Evolutionary conservation across 352 stramenopile genomes (phyloP).

Genomic region (Pythium insidiosum): DNA sequence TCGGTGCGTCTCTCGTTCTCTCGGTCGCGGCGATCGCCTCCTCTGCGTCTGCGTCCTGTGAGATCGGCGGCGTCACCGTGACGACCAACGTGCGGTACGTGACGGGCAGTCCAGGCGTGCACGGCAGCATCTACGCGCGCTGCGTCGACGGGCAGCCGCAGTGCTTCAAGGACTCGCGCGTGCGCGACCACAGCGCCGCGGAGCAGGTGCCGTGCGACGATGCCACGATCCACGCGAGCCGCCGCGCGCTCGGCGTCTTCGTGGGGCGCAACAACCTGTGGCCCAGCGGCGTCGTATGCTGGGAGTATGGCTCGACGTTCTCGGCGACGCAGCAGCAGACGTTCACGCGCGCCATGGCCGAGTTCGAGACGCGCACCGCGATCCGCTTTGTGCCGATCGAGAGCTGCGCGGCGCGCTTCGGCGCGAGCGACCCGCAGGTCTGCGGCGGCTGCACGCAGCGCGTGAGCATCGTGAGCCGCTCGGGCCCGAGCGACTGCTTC

Average conservation of each 20-base stretch:
- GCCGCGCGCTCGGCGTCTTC: slow-evolving; percentile 28
- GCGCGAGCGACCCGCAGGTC: slow-evolving; percentile 15
- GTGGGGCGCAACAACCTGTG: slow-evolving; percentile 22
- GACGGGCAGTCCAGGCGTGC: slow-evolving; percentile 20
- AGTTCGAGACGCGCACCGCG: slow-evolving; percentile 23
- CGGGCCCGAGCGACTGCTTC: slow-evolving; percentile 23
- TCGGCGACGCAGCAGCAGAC: slow-evolving; percentile 20
- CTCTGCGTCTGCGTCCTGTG: background rate
- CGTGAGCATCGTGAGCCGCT: slow-evolving; percentile 22
- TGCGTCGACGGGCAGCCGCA: slow-evolving; percentile 15
- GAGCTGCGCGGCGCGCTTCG: slow-evolving; percentile 17
- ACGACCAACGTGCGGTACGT: slow-evolving; percentile 19
- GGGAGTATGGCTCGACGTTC: slow-evolving; percentile 19
- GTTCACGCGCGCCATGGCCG: slow-evolving; percentile 26
- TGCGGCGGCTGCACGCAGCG: slow-evolving; percentile 31
- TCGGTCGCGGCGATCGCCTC: background rate
- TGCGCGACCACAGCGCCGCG: slow-evolving; percentile 18
- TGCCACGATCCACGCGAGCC: slow-evolving; percentile 25
- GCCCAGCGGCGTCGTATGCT: slow-evolving; percentile 33
- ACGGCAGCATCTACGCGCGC: slow-evolving; percentile 33
- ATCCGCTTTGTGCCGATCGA: slow-evolving; percentile 27
- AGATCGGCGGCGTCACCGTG: slow-evolving; percentile 10
- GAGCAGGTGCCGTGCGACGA: slow-evolving; percentile 22
- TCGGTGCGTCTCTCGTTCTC: too few relatives aligned
- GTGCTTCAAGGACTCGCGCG: slow-evolving; percentile 26